A percentile compares a stretch with the other conserved stretches of the same genome.
phyloP scores from a whole-genome alignment of 2,329 filamentous ascomycete species.

The Alternaria alternata region DNA sequence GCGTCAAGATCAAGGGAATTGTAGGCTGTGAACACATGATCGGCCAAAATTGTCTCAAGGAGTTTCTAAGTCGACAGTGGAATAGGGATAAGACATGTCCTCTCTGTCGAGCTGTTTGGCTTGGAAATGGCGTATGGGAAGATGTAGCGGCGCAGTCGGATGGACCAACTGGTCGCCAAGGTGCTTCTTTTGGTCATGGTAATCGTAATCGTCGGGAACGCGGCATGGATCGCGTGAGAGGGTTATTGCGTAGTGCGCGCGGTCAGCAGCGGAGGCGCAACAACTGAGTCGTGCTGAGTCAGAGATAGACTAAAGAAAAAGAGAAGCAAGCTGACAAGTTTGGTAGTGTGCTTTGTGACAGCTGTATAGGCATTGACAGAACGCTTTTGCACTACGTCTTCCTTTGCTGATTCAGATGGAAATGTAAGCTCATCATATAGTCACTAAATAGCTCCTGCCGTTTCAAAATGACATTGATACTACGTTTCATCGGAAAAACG shows the following conservation, averaged over 20 bases:
- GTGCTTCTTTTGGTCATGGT: not conserved
- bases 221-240: not conserved
- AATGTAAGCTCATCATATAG: too few relatives aligned
- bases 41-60: not conserved
- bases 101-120: slow-evolving; percentile 1
- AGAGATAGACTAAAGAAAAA: not conserved
- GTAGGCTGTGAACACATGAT: slow-evolving; percentile 2
- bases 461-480: too few relatives aligned
- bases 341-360: not conserved
- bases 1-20: not conserved
- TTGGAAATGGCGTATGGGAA: not conserved
- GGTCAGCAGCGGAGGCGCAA: not conserved
- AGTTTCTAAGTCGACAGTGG: not conserved
- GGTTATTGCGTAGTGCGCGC: not conserved
- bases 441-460: too few relatives aligned
- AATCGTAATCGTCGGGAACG: not conserved
- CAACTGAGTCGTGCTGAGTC: not conserved
- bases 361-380: not conserved
- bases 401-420: too few relatives aligned
- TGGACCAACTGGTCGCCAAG: not conserved
- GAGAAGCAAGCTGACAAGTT: not conserved
- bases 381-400: not conserved
- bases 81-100: not conserved
- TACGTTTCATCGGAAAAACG: not conserved
- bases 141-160: not conserved